Percentiles rank a stretch among this genome's conserved stretches.
These are phyloP conservation scores for Neurospora sp. DNA, from an alignment of 495 filamentous ascomycete species.

Conservation along the genomic window DNA sequence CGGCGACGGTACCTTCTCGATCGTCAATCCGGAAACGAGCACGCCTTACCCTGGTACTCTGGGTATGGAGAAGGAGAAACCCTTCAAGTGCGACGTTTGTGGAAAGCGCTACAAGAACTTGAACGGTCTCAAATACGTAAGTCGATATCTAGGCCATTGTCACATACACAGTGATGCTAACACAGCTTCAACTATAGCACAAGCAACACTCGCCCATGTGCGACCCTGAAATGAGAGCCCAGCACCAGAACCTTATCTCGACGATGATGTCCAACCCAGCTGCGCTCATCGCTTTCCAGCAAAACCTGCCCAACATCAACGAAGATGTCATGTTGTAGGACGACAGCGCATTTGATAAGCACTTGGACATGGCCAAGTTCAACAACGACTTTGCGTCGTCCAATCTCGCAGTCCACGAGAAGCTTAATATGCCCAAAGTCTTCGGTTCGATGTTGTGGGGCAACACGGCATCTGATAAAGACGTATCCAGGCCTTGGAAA, in stretches of 20 bases:
- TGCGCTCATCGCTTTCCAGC: constrained; percentile 20
- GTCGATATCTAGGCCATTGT: constrained; percentile 6
- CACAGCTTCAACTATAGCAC: constrained; percentile 36
- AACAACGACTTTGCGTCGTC: neutral
- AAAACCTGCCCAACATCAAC: constrained; percentile 36
- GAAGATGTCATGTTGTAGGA: constrained; percentile 35
- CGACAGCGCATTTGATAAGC: neutral
- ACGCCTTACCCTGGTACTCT: constrained; percentile 89
- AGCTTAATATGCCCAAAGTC: neutral
- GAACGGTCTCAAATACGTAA: constrained; percentile 83
- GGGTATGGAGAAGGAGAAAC: constrained; percentile 99
- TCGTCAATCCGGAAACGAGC: constrained; percentile 92
- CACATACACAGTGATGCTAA: neutral
- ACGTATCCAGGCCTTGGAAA: neutral
- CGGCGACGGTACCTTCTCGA: constrained; percentile 91
- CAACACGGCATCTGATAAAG: neutral
- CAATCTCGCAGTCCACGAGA: neutral
- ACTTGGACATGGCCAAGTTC: neutral
- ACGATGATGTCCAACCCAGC: constrained; percentile 30
- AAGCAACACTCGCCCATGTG: constrained; percentile 77
- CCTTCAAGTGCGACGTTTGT: constrained; percentile 91
- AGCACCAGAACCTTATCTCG: constrained; percentile 26
- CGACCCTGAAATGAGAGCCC: constrained; percentile 31
- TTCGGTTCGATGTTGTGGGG: neutral
- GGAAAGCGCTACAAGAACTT: constrained; percentile 99